Base-by-base conservation (phyloP, 768 basidiomycete genomes). In the Tephrocybe sp. region DNA sequence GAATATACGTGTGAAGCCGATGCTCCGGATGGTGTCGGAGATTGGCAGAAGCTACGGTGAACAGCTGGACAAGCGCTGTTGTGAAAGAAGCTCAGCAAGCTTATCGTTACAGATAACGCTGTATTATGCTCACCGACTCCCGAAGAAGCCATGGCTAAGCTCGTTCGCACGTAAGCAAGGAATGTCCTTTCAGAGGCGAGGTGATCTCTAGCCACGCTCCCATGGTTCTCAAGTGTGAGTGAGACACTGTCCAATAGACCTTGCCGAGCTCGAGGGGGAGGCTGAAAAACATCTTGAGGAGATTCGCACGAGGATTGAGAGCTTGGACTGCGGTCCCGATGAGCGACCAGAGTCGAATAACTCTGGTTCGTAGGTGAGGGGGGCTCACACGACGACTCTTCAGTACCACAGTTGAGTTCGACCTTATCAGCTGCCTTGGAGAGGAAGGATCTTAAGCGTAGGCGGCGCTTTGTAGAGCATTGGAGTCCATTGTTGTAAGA, bases 201-300 rank as follows among this genome's bases (percentile, higher is more conserved):
- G 51, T 82, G 80, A 59, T 80, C 80, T 25, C 80, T 64, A 7
- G 78, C 79, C 31, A 80, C 79, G 39, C 70, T 73, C 4, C 79
- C 79, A 24, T 70, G 68, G 56, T 80, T 81, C 62, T 79, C 69
- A 16, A 80, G 60, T 9, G 43, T 62, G 16, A 62, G 44, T 0
- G 58, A 60, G n/a, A 60, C 32, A 9, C 27, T 42, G 16, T 44
- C 22, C 35, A 42, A 6, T 1, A 55, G 18, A 27, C n/a, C 36
- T 37, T 16, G 32, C 24, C 12, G 44, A 22, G 16, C 30, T 2
- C 38, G 26, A 11, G 19, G 16, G 24, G 35, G 44, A 12, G 16
- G 44, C 8, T 35, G 18, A 16, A 39, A 49, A 9, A 34, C 31
- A 5, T 39, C 42, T 25, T 27, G 44, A 45, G 21, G 32, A 25